These are phyloP conservation scores for Torrubiellomyces zombiae DNA, from an alignment of 2,329 filamentous ascomycete species.

Conservation along the genomic window DNA sequence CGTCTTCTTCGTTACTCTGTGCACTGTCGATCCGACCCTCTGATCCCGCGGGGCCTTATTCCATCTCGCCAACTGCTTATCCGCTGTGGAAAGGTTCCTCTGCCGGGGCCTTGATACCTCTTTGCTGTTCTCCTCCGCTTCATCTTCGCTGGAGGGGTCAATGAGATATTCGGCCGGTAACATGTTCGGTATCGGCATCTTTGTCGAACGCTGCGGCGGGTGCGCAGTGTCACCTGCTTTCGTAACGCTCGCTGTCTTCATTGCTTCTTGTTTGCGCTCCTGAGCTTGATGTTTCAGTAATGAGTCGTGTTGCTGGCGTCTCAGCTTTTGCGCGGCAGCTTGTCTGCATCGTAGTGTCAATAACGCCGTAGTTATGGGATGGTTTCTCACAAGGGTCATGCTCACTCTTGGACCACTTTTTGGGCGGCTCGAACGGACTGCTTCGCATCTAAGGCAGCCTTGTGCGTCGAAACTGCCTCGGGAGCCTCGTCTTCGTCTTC, in stretches of 20 bases:
- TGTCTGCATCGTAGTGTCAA: slow-evolving; percentile 22
- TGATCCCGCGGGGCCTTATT: slow-evolving; percentile 26
- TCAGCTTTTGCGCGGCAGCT: slow-evolving; percentile 33
- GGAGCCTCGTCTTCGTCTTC: slow-evolving; percentile 42
- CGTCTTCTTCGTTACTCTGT: slow-evolving; percentile 28
- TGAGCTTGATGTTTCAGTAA: slow-evolving; percentile 38
- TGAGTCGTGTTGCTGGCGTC: slow-evolving; percentile 36
- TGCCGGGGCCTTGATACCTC: slow-evolving; percentile 14
- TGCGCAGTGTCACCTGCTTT: neutral
- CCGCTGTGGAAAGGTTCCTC: slow-evolving; percentile 25
- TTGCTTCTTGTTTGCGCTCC: slow-evolving; percentile 24
- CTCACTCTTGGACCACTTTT: slow-evolving; percentile 35
- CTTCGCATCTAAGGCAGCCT: slow-evolving; percentile 28
- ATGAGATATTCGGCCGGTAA: slow-evolving; percentile 37
- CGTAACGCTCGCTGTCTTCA: slow-evolving; percentile 4
- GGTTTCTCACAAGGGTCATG: no score
- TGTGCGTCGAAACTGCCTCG: slow-evolving; percentile 38
- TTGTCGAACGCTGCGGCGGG: slow-evolving; percentile 14
- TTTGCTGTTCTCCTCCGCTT: slow-evolving; percentile 13
- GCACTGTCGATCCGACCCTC: slow-evolving; percentile 35
- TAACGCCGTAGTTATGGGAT: no score
- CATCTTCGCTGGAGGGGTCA: slow-evolving; percentile 31
- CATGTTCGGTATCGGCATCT: slow-evolving; percentile 22
- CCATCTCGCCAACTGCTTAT: slow-evolving; percentile 20
- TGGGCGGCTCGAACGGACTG: slow-evolving; percentile 28